Evolutionary conservation across 768 basidiomycete genomes (phyloP).

Genomic region (Lactarius evosmus): DNA sequence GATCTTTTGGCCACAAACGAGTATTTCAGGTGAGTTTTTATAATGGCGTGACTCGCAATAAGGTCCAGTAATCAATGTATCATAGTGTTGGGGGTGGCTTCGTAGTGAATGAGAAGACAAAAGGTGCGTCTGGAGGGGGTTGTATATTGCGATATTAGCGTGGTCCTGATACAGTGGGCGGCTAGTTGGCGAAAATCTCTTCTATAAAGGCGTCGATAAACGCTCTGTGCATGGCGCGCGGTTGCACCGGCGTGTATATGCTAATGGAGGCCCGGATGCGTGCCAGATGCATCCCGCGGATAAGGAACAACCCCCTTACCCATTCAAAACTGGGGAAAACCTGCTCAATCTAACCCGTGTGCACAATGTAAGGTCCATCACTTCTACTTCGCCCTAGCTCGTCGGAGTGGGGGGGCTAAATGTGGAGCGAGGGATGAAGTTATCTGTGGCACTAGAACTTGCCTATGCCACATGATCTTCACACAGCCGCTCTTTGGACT

Average conservation of each 20-base stretch:
- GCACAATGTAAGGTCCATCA: constrained; percentile 63
- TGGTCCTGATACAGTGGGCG: neutral
- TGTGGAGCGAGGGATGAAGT: neutral
- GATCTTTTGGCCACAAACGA: constrained; percentile 90
- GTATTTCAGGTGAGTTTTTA: constrained; percentile 63
- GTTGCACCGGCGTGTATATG: constrained; percentile 53
- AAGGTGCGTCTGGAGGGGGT: constrained; percentile 47
- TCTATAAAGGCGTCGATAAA: constrained; percentile 91
- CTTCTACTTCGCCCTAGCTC: constrained; percentile 1
- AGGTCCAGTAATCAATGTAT: neutral
- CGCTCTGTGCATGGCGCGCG: constrained; percentile 74
- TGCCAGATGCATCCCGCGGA: constrained; percentile 26
- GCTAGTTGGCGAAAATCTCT: constrained; percentile 86
- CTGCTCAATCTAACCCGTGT: constrained; percentile 71
- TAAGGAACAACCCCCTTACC: constrained; percentile 70
- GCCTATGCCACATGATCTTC: neutral
- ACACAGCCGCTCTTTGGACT: neutral
- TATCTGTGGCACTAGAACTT: neutral
- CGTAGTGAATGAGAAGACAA: constrained; percentile 92
- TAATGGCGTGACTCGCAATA: neutral
- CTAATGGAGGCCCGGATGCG: constrained; percentile 33
- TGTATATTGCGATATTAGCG: neutral
- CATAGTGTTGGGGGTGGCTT: constrained; percentile 86
- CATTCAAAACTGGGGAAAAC: constrained; percentile 74
- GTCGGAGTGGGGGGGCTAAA: neutral